Base-by-base conservation (phyloP, 768 basidiomycete genomes). In the Collybia sordida region DNA sequence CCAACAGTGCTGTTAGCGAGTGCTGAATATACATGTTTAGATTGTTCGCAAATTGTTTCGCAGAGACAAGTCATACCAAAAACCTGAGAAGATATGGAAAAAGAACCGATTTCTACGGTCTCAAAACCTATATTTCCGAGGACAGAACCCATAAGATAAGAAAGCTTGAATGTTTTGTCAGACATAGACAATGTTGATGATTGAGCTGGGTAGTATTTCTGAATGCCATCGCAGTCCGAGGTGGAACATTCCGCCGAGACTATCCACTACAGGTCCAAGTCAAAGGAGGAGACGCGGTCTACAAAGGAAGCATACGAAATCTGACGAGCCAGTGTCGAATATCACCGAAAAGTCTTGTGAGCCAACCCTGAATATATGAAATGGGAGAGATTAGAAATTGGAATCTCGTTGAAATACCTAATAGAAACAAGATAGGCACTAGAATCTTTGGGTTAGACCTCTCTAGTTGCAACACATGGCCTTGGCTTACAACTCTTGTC, bases 261-360 rank as follows among this genome's bases (percentile, higher is more conserved):
- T 14, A 82, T 68, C 82, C 82, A 84, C 80, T 74, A 35, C 14
- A 9, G 14, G 15, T 15, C 9, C 17, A 24, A 48, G 8, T 35
- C 22, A 12, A 37, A 9, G 40, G 15, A 17, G 1, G 39, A 22
- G 22, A 2, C 27, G 22, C 9, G 25, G 28, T 41, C 37, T 52
- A 21, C 4, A 44, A 19, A 47, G 19, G 45, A 44, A 27, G 58
- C 70, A 40, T 55, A 80, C 80, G 55, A 83, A 57, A 59, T 82
- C 82, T 1, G 82, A 74, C 3, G 81, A 83, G 42, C 81, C 82
- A 6, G 82, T 82, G 58, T 82, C 81, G 23, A 81, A 64, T 3
- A 79, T 71, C 18, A 75, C 66, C 59, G 67, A 66, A 49, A 82
- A 72, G 35, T 64, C 52, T 58, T 77, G 74, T 3, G 65, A 68